Conservation (phyloP, 2,329 filamentous ascomycete genomes). For the Hypoxylon sp. region DNA sequence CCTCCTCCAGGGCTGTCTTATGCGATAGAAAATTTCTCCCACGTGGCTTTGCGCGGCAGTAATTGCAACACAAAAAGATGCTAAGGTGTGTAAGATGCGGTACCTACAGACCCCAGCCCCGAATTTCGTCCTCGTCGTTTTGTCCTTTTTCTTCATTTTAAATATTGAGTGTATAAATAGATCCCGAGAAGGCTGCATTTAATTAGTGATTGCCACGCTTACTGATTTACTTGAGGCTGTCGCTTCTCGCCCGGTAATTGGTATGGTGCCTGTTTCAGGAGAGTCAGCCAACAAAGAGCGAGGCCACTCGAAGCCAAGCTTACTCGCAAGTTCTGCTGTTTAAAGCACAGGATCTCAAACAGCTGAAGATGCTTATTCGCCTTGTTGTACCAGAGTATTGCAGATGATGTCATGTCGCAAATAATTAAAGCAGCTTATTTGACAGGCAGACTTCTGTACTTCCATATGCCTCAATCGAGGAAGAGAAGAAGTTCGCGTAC, state of each 20-base stretch:
- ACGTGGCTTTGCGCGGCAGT: conserved; percentile 8
- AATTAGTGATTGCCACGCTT: conserved; percentile 14
- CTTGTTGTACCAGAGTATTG: neutral
- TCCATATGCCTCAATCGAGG: neutral
- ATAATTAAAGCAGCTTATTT: neutral
- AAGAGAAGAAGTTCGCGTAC: neutral
- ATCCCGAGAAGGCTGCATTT: conserved; percentile 1
- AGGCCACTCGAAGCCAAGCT: neutral
- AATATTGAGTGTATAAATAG: conserved; percentile 10
- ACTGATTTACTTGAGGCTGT: conserved; percentile 1
- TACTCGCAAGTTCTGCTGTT: neutral
- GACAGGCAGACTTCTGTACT: neutral
- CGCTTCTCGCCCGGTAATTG: neutral
- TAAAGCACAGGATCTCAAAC: conserved; percentile 2
- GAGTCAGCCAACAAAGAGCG: neutral
- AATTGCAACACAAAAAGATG: conserved; percentile 4
- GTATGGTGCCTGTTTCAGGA: neutral
- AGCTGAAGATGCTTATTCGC: neutral
- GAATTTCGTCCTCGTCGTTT: neutral
- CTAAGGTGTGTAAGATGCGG: neutral
- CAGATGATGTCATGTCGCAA: neutral
- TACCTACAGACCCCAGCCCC: neutral
- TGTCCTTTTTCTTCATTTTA: neutral
- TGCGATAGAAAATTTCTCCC: conserved; percentile 12
- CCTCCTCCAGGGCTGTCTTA: neutral